Percentiles rank a stretch among this genome's conserved stretches.
phyloP scores from a whole-genome alignment of 2,329 filamentous ascomycete species.

The Ophiostoma fasciatum region DNA sequence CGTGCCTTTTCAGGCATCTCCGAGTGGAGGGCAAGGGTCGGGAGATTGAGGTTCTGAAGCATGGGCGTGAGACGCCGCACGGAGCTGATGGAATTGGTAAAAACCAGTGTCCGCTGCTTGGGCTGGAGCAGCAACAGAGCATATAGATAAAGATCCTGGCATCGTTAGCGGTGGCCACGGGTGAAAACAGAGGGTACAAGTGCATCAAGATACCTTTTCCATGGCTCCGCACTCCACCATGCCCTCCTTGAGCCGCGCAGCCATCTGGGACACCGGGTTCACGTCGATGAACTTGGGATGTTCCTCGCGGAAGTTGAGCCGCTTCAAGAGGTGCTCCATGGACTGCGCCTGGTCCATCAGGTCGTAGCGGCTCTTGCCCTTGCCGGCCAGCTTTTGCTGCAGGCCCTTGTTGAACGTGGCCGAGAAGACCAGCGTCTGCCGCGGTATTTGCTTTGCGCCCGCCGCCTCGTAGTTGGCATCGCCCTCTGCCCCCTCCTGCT shows the following conservation, averaged over 20 bases:
- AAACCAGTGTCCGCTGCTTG: constrained; percentile 69
- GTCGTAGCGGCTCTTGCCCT: constrained; percentile 57
- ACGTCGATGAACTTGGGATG: constrained; percentile 84
- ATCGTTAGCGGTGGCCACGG: too few relatives aligned
- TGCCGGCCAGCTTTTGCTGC: constrained; percentile 80
- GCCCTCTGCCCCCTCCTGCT: constrained; percentile 26
- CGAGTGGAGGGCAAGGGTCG: constrained; percentile 69
- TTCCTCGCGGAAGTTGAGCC: constrained; percentile 72
- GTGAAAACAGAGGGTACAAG: too few relatives aligned
- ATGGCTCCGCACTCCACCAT: constrained; percentile 83
- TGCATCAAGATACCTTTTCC: constrained; percentile 90
- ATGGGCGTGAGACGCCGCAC: constrained; percentile 76
- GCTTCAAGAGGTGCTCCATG: constrained; percentile 84
- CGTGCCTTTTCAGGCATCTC: constrained; percentile 95
- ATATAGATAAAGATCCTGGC: constrained; percentile 84
- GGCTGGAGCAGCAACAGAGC: constrained; percentile 71
- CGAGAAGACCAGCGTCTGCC: constrained; percentile 92
- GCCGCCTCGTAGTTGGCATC: constrained; percentile 30
- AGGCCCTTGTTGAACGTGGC: constrained; percentile 87
- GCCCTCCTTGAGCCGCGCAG: constrained; percentile 69
- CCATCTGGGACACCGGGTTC: constrained; percentile 82
- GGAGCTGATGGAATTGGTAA: constrained; percentile 90
- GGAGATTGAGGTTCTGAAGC: constrained; percentile 66
- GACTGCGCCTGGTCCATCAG: constrained; percentile 62
- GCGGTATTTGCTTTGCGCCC: constrained; percentile 19